Percentiles rank a stretch among this genome's conserved stretches.
These are phyloP conservation scores for Polyrhizophydium stewartii DNA, from an alignment of 371 early-diverging fungal genomes.

Conservation along the genomic window DNA sequence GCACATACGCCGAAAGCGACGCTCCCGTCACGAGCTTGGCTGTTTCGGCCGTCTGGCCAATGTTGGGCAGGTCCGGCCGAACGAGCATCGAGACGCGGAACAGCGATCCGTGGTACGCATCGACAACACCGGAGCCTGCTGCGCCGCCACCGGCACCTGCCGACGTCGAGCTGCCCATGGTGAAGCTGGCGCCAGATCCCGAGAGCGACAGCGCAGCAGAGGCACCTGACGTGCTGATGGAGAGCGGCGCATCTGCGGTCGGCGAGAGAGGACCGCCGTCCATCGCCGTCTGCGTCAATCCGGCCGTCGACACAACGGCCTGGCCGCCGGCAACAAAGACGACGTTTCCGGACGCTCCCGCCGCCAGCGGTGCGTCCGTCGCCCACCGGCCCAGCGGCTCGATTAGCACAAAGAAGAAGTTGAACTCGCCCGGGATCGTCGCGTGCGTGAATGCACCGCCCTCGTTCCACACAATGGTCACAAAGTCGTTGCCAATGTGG, in stretches of 20 bases:
- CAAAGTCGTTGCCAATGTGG: conserved; percentile 95
- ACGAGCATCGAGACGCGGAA: conserved; percentile 14
- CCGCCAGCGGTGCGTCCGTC: neutral
- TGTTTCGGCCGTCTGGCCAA: conserved; percentile 68
- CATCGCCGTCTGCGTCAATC: too few species aligned
- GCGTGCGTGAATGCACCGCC: conserved; percentile 78
- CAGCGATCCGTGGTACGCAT: neutral
- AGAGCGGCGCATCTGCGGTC: neutral
- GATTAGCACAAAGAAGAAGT: conserved; percentile 88
- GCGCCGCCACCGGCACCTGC: neutral
- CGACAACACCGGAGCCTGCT: neutral
- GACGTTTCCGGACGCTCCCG: neutral
- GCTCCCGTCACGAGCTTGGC: conserved; percentile 77
- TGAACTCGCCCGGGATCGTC: conserved; percentile 91
- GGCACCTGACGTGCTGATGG: neutral
- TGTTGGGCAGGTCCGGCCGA: conserved; percentile 72
- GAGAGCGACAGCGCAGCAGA: neutral
- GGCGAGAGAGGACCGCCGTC: neutral
- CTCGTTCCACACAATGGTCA: conserved; percentile 90
- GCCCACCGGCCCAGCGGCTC: conserved; percentile 38
- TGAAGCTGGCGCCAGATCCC: neutral
- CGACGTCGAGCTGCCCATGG: neutral
- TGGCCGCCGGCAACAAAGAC: neutral
- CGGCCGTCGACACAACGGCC: too few species aligned
- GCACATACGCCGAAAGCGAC: conserved; percentile 72